Conservation (phyloP, 2,329 filamentous ascomycete species). For the Aspergillus aculeatus region DNA sequence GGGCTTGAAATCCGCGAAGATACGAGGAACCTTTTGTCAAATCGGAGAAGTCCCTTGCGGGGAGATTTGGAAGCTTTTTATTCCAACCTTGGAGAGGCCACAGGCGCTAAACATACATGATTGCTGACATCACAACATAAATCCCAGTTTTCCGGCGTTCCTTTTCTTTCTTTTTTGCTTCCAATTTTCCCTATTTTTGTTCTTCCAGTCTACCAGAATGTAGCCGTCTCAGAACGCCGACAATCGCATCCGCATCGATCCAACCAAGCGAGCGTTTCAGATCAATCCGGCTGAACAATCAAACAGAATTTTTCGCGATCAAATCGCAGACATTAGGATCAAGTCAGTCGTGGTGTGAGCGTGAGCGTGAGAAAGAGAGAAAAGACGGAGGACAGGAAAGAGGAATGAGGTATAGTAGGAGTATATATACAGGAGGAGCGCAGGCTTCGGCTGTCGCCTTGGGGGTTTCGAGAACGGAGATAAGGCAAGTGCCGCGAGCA, state of each 20-base stretch:
- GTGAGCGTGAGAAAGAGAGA: neutral
- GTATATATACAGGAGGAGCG: conserved; percentile 21
- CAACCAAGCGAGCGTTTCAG: neutral
- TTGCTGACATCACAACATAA: conserved; percentile 16
- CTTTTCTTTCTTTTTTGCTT: conserved; percentile 1
- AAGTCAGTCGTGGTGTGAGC: conserved; percentile 8
- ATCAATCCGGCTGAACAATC: neutral
- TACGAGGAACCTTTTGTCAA: neutral
- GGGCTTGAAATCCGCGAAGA: neutral
- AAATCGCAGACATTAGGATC: conserved; percentile 17
- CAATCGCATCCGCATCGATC: neutral
- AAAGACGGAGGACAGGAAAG: neutral
- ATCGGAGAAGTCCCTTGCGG: neutral
- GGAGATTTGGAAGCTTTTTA: conserved; percentile 5
- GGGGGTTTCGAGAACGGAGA: conserved; percentile 5
- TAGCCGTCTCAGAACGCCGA: neutral
- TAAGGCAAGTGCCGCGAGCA: conserved; percentile 2
- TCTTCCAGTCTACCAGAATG: neutral
- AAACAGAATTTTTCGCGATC: conserved; percentile 21
- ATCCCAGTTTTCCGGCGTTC: conserved; percentile 5
- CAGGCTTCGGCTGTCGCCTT: neutral
- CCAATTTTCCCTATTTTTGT: conserved; percentile 6
- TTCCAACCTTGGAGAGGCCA: neutral
- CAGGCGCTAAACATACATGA: conserved; percentile 18
- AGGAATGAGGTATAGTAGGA: neutral